Percentiles rank a stretch among this genome's conserved stretches.
Evolutionary conservation across 805 yeast genomes (phyloP).

Genomic region (Yamadazyma laniorum): DNA sequence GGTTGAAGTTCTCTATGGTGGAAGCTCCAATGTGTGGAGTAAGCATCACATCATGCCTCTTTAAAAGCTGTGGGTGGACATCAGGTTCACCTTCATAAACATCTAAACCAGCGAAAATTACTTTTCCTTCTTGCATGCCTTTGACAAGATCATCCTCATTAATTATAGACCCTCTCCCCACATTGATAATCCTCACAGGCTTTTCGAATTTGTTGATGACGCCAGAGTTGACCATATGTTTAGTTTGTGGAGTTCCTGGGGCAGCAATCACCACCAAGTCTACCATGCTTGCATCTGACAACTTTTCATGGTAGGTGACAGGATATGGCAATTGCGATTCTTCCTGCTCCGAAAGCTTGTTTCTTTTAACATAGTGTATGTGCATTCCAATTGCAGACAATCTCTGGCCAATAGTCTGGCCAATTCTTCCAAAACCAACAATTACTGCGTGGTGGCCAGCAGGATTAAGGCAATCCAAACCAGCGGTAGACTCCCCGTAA

Average conservation of each 20-base stretch:
- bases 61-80: constrained; percentile 47
- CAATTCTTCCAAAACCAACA: constrained; percentile 77
- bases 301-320: constrained; percentile 38
- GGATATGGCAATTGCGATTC: constrained; percentile 41
- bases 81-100: constrained; percentile 66
- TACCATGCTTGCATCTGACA: constrained; percentile 38
- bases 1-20: constrained; percentile 53
- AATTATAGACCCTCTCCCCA: constrained; percentile 72
- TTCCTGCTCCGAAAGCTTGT: constrained; percentile 33
- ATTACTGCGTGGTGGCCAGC: constrained; percentile 57
- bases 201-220: constrained; percentile 47
- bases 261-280: constrained; percentile 66
- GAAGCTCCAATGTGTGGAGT: constrained; percentile 76
- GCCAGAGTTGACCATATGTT: constrained; percentile 49
- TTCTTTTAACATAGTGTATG: constrained; percentile 60
- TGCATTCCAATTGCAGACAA: constrained; percentile 62
- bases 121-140: constrained; percentile 58
- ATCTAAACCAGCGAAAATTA: constrained; percentile 69
- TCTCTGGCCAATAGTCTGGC: constrained; percentile 59
- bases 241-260: constrained; percentile 62
- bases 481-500: constrained; percentile 48
- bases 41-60: constrained; percentile 60
- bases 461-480: constrained; percentile 48
- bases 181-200: constrained; percentile 65
- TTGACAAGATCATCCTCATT: constrained; percentile 63